phyloP scores from a whole-genome alignment of 768 basidiomycete species.

The Lactarius vividus region DNA sequence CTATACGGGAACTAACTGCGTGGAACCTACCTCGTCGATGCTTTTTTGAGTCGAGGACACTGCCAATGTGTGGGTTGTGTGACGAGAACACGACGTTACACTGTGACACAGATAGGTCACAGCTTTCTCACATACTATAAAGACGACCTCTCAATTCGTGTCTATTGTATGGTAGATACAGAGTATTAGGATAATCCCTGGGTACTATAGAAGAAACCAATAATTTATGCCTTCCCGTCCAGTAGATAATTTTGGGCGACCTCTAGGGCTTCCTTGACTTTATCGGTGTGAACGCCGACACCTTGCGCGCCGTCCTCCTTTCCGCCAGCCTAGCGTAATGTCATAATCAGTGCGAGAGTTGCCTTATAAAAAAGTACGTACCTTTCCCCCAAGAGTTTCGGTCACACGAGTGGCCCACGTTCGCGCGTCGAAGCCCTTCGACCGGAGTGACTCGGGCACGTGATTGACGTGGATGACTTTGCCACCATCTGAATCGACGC shows the following conservation, averaged over 20 bases:
- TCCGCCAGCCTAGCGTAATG: conserved; percentile 72
- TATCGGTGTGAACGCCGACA: conserved; percentile 64
- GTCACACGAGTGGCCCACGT: conserved; percentile 81
- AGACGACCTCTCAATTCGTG: not conserved
- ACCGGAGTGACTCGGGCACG: conserved; percentile 61
- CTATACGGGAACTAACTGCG: not conserved
- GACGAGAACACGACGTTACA: not conserved
- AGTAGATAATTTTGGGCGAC: conserved; percentile 42
- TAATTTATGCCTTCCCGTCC: conserved; percentile 21
- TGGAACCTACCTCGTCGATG: conserved; percentile 20
- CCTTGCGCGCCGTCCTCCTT: conserved; percentile 93
- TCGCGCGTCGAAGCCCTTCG: conserved; percentile 75
- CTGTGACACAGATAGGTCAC: conserved; percentile 14
- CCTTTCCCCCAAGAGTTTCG: conserved; percentile 88
- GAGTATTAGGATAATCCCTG: not conserved
- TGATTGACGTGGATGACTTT: conserved; percentile 90
- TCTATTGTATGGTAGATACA: not conserved
- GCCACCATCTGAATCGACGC: conserved; percentile 59
- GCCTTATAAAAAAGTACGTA: conserved; percentile 34
- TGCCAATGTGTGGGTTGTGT: not conserved
- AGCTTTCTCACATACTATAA: conserved; percentile 9
- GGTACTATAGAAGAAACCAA: not conserved
- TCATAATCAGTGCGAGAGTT: not conserved
- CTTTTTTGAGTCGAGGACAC: conserved; percentile 3
- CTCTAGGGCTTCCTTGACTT: conserved; percentile 63